Conservation (phyloP, 768 basidiomycete genomes). For the Imleria badia region DNA sequence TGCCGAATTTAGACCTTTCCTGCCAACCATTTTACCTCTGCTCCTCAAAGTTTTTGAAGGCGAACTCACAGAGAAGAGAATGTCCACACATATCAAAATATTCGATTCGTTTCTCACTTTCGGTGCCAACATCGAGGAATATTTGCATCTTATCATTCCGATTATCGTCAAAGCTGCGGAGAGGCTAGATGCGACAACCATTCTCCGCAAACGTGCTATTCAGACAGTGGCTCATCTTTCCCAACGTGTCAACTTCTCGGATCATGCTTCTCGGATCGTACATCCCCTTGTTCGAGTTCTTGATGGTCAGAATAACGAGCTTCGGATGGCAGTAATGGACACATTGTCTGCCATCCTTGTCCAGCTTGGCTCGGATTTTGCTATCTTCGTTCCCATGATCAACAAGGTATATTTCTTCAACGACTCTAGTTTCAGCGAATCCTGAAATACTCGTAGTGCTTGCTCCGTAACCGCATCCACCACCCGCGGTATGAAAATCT, state of each 20-base stretch:
- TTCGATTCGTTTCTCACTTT: slow-evolving; percentile 95
- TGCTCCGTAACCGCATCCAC: slow-evolving; percentile 71
- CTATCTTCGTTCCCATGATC: slow-evolving; percentile 96
- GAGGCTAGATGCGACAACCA: slow-evolving; percentile 66
- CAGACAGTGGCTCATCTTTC: slow-evolving; percentile 90
- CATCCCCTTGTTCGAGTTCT: slow-evolving; percentile 92
- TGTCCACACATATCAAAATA: slow-evolving; percentile 81
- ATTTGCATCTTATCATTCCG: slow-evolving; percentile 94
- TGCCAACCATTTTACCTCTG: slow-evolving; percentile 86
- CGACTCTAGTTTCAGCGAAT: neutral
- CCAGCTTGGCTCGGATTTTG: slow-evolving; percentile 95
- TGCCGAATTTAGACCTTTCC: slow-evolving; percentile 95
- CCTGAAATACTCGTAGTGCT: slow-evolving; percentile 47
- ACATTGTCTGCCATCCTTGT: slow-evolving; percentile 89
- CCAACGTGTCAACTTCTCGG: slow-evolving; percentile 92
- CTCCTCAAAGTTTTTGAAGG: slow-evolving; percentile 90
- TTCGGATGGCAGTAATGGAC: slow-evolving; percentile 87
- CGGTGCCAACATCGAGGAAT: slow-evolving; percentile 96
- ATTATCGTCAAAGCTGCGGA: slow-evolving; percentile 93
- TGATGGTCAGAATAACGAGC: slow-evolving; percentile 68
- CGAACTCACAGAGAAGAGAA: slow-evolving; percentile 78
- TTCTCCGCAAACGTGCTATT: slow-evolving; percentile 84
- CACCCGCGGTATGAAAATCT: slow-evolving; percentile 87
- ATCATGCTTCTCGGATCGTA: slow-evolving; percentile 95
- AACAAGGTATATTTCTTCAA: slow-evolving; percentile 64